phyloP scores from a whole-genome alignment of 2,329 filamentous ascomycete genomes.

The Monilinia vaccinii-corymbosi region DNA sequence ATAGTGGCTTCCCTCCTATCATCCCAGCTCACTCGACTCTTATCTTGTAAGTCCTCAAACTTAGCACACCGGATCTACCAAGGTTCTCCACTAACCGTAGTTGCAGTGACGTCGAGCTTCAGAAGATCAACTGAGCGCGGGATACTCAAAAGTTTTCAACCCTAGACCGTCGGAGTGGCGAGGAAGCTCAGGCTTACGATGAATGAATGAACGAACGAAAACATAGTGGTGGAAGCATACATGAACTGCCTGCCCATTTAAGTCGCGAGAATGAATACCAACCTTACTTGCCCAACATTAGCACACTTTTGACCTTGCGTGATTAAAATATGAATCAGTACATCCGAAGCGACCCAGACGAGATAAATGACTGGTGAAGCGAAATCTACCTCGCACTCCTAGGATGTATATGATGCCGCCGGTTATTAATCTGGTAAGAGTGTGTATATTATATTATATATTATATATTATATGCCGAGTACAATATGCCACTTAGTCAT shows the following conservation, averaged over 20 bases:
- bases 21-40: slow-evolving; percentile 70
- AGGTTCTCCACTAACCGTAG: slow-evolving; percentile 13
- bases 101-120: slow-evolving; percentile 58
- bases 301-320: background rate
- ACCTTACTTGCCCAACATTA: background rate
- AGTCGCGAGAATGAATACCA: slow-evolving; percentile 4
- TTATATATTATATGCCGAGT: too few relatives aligned
- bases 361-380: background rate
- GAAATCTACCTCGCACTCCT: background rate
- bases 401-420: background rate
- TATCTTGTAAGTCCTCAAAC: slow-evolving; percentile 61
- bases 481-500: too few relatives aligned
- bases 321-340: background rate
- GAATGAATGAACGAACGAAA: background rate
- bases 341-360: background rate
- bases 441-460: too few relatives aligned
- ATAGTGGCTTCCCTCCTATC: slow-evolving; percentile 58
- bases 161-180: slow-evolving; percentile 12
- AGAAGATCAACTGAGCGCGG: slow-evolving; percentile 45
- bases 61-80: slow-evolving; percentile 2
- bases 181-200: slow-evolving; percentile 13
- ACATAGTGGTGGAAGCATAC: background rate
- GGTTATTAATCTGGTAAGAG: too few relatives aligned
- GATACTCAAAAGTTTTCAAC: slow-evolving; percentile 12
- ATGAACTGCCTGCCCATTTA: background rate